Evolutionary conservation across 768 basidiomycete genomes (phyloP), one percentile per base, ranked within the genome.

Genomic region (Boletellus sp.): DNA sequence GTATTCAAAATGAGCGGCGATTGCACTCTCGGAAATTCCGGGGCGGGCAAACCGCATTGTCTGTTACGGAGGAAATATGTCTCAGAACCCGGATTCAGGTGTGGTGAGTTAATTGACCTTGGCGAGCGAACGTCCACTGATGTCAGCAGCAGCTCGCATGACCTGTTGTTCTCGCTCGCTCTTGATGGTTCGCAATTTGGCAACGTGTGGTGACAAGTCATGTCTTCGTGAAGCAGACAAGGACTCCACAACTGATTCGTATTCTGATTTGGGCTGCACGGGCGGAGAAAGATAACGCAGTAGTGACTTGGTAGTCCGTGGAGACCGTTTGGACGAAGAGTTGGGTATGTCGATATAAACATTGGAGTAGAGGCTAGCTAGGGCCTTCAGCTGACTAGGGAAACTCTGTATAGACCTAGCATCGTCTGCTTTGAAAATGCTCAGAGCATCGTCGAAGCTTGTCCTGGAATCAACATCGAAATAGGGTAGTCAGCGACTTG

Each of bases 1-100:
- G 61, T 96, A 96, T 68, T 95, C 89, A 62, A 98, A 97, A 62
- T 93, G 89, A 5, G 94, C 88, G 0, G 78, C 84, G 8, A 89
- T 68, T 16, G 75, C 72, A 28, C 76, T 71, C 61, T 90, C 88
- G 1, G 79, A 78, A 48, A 78, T 63, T 9, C 78, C 80, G 19
- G 78, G 74, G 35, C 70, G 64, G 2, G 81, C 74, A 58, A 90
- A 90, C 3, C 84, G 77, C 94, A 95, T 96, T 23, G 89, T 89
- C 91, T 93, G 20, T 23, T 13, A 47, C 33, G 24, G 20, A 38
- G 45, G 16, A 19, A 15, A 32, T 11, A 8, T 33, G 9, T 31
- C 26, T 58, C 20, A 51, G 34, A 12, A 26, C 40, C 23, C 16
- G 9, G 16, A 17, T 20, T 49, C n/a, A 15, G 35, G 39, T 13